Base-by-base conservation (phyloP, 768 basidiomycete species). In the Xerocomus spinulosus region DNA sequence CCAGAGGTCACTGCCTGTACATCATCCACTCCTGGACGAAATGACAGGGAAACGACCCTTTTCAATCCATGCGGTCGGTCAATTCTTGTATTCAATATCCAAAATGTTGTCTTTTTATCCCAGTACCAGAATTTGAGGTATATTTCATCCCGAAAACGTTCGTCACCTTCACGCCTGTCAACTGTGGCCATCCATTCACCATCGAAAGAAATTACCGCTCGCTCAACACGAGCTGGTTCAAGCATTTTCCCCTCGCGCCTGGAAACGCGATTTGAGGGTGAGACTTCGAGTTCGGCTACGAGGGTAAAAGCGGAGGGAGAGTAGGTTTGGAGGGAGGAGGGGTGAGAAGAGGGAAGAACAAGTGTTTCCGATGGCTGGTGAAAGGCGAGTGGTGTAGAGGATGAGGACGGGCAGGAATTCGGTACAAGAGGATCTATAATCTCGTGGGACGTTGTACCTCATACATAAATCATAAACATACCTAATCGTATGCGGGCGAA, bases 71-170 rank as follows among this genome's bases (percentile, higher is more conserved):
- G 96, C 7, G 95, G 93, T 24, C 81, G 77, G 62, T 95, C 90
- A 51, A 96, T 80, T 43, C 92, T 82, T 13, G 93, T 94, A 65
- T 92, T 93, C 59, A 98, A 76, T 60, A 70, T 72, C 84, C 84
- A 90, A 39, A 68, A 75, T 40, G 73, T 72, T 48, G 73, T 69
- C 53, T 77, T 81, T 35, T 70, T 72, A 60, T 85, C 80, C 90
- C 92, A 95, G 47, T 70, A 72, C 95, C 96, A 99, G 28, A 97
- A 68, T 70, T 98, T 98, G 46, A 99, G 75, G 62, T 85, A 85
- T 25, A 84, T 73, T 68, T 85, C 92, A 23, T 71, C 71, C 53
- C 74, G 81, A 67, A 82, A 82, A 12, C 71, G 73, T 20, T 79
- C 80, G 35, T 86, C 83, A 5, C 78, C 83, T 46, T 81, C 76